These are phyloP conservation scores for Cystofilobasidium capitatum DNA, from an alignment of 768 basidiomycete species.

Conservation along the genomic window DNA sequence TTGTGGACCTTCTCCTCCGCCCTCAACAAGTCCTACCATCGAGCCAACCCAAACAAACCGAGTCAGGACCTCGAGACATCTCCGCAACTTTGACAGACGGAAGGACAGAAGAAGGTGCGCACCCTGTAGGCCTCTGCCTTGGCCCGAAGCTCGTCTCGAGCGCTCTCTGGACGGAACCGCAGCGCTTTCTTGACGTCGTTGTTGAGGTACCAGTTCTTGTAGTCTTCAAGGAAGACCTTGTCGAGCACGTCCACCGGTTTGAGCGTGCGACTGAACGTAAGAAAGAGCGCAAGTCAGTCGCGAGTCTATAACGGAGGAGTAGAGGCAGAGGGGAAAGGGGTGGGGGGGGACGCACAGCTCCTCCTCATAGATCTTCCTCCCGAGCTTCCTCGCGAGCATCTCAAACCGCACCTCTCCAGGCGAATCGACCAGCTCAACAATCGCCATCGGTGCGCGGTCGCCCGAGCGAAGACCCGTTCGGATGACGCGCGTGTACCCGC, in stretches of 20 bases:
- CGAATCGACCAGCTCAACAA: slow-evolving; percentile 91
- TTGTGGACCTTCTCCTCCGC: not conserved
- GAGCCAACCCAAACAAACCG: not conserved
- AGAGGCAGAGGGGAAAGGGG: not conserved
- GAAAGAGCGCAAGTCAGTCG: no score
- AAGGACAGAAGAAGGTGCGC: not conserved
- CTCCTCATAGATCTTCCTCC: slow-evolving; percentile 55
- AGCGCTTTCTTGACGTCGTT: slow-evolving; percentile 32
- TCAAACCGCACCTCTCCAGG: slow-evolving; percentile 79
- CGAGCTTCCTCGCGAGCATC: slow-evolving; percentile 76
- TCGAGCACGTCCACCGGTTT: slow-evolving; percentile 6
- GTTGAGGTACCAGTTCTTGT: slow-evolving; percentile 25
- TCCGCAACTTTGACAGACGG: no score
- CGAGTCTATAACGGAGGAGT: not conserved
- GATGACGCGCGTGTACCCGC: slow-evolving; percentile 91
- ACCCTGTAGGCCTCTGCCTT: slow-evolving; percentile 30
- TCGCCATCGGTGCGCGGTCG: slow-evolving; percentile 85
- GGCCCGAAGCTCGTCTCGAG: slow-evolving; percentile 29
- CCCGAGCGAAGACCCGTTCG: slow-evolving; percentile 80
- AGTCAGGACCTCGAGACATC: not conserved
- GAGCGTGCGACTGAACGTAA: slow-evolving; percentile 8
- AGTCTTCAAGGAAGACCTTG: not conserved
- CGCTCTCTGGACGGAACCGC: slow-evolving; percentile 32
- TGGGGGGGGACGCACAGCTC: slow-evolving; percentile 23
- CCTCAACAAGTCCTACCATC: slow-evolving; percentile 6